Evolutionary conservation across 495 filamentous ascomycete species (phyloP), one percentile per base, ranked within the genome.

Genomic region (Bacidia gigantensis): DNA sequence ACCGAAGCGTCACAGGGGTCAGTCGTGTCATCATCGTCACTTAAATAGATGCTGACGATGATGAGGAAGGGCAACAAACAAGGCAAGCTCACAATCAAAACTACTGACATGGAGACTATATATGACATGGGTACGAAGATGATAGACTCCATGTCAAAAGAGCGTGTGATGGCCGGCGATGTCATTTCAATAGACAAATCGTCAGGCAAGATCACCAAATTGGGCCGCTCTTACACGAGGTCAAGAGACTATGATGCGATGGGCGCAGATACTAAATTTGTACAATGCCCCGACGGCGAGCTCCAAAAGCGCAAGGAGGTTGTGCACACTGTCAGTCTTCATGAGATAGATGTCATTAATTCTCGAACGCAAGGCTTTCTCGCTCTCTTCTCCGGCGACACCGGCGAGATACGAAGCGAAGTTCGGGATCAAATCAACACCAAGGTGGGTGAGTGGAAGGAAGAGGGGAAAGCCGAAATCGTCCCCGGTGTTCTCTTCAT

Each of bases 331-430:
- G 92, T 99, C 56, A 89, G 82, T 40, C 77, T 99, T 1, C 92
- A 99, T 69, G 92, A 99, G 67, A 97, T 99, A 61, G 92, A 99
- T 63, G 92, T 99, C 21, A 97, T 97, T 72, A 99, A 99, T 70
- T 95, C 88, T 26, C 79, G 92, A 39, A 94, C 92, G 42, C 92
- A 99, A 67, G 92, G 92, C 24, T 98, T 96, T 67, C 71, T 95
- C 26, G 90, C 90, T 9, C 82, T 97, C 9, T 97, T 97, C 68
- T 94, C 92, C 10, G 92, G 92, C 53, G 92, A 97, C 65, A 99
- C 93, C 1, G 93, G 93, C 65, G 92, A 99, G 76, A 97, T 99
- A 57, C 75, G 92, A 48, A 90, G 86, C 64, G 93, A 99, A 66
- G 88, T 97, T 51, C 80, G 92, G 29, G 90, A 96, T 59, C 93